A percentile compares a stretch with the other conserved stretches of the same genome.
Conservation (phyloP, 2,329 filamentous ascomycete genomes). For the Talaromyces sp. region DNA sequence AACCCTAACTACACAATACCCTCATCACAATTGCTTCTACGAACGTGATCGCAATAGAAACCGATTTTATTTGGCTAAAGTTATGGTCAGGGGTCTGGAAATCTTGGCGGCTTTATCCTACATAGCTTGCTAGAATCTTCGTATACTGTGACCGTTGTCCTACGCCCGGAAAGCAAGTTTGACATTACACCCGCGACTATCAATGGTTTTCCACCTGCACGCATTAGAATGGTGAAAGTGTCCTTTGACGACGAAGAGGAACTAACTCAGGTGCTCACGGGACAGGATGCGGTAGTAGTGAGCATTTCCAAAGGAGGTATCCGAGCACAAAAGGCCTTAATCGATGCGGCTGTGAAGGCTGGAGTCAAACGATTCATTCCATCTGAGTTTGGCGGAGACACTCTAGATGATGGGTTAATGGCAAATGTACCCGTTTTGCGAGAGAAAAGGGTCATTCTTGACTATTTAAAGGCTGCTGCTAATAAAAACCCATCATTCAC, state of each 20-base stretch:
- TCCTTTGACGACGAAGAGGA: background rate
- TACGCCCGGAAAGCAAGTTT: background rate
- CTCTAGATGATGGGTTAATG: background rate
- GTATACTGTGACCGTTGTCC: background rate
- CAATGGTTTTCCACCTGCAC: background rate
- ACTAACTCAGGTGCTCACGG: background rate
- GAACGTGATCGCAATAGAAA: no score
- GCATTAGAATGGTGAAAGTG: background rate
- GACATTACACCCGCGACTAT: background rate
- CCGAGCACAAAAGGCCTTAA: background rate
- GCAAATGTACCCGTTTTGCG: background rate
- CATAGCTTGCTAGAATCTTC: background rate
- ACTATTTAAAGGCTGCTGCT: background rate
- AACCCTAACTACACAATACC: background rate
- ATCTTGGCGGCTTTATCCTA: background rate
- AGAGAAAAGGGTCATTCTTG: background rate
- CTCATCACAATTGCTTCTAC: background rate
- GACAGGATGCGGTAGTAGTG: background rate
- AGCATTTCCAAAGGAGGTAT: background rate
- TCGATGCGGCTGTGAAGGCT: conserved; percentile 6
- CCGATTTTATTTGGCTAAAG: background rate
- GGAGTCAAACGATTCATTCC: conserved; percentile 7
- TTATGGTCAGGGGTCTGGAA: background rate
- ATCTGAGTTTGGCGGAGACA: conserved; percentile 7
- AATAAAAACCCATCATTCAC: background rate